Conservation (phyloP, 352 stramenopile genomes). For the Pythium folliculosum region DNA sequence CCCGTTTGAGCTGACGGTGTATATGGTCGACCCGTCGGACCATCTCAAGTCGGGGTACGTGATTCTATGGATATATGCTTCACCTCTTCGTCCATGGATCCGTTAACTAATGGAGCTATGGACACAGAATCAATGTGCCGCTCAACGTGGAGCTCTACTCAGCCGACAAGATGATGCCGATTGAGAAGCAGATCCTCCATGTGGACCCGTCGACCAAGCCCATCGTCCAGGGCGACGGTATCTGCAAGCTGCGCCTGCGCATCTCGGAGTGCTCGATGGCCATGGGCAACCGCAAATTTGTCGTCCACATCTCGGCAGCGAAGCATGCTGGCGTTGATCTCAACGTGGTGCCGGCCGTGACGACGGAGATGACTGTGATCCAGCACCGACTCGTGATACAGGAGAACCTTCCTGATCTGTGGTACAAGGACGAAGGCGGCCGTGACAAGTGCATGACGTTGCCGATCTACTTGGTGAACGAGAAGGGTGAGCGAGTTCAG, state of each 20-base stretch:
- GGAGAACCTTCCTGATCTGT: conserved; percentile 80
- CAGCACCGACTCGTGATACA: conserved; percentile 84
- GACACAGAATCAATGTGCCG: conserved; percentile 59
- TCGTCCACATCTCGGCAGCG: conserved; percentile 73
- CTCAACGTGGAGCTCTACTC: conserved; percentile 83
- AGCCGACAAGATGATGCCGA: conserved; percentile 80
- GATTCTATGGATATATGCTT: background rate
- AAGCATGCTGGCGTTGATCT: conserved; percentile 49
- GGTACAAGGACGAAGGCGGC: conserved; percentile 87
- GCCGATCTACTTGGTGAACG: conserved; percentile 75
- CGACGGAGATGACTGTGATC: conserved; percentile 83
- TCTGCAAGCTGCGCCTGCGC: conserved; percentile 78
- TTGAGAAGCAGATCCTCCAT: conserved; percentile 79
- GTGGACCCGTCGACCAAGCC: conserved; percentile 79
- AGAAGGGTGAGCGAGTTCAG: conserved; percentile 77
- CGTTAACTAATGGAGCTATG: conserved; percentile 8
- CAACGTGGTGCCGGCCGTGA: conserved; percentile 67
- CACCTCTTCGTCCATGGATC: background rate
- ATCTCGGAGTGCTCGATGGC: conserved; percentile 87
- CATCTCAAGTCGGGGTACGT: conserved; percentile 76
- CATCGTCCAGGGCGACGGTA: conserved; percentile 80
- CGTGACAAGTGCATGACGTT: conserved; percentile 87
- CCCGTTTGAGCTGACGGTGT: conserved; percentile 86
- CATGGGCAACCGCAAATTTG: conserved; percentile 86
- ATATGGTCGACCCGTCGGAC: conserved; percentile 80